These are phyloP conservation scores for Penicillium sp. DNA, from an alignment of 2,329 filamentous ascomycete species.

Conservation along the genomic window DNA sequence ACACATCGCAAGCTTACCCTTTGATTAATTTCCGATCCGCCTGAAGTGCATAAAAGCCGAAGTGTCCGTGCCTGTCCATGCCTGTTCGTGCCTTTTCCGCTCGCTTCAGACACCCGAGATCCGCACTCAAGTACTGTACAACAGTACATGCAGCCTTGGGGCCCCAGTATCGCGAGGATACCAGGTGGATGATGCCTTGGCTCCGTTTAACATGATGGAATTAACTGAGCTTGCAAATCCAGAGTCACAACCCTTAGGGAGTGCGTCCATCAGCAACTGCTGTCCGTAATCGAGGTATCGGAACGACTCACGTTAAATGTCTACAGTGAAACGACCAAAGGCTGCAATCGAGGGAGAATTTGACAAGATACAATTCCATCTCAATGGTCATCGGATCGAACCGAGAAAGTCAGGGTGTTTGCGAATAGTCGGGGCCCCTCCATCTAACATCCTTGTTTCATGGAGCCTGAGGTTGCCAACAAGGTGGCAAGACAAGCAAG, in stretches of 20 bases:
- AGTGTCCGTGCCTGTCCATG: background rate
- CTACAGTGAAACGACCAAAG: background rate
- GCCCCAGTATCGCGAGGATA: background rate
- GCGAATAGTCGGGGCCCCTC: background rate
- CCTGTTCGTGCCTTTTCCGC: background rate
- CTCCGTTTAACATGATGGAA: background rate
- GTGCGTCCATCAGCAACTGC: background rate
- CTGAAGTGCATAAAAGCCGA: background rate
- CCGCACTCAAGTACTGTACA: background rate
- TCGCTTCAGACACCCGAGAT: background rate
- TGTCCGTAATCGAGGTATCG: background rate
- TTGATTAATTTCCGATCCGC: background rate
- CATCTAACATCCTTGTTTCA: background rate
- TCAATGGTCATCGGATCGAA: too few species aligned
- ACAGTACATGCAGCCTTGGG: background rate
- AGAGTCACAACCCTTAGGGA: background rate
- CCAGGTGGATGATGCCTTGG: background rate
- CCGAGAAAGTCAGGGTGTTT: background rate
- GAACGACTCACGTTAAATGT: background rate
- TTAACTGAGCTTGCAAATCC: background rate
- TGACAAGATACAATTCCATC: background rate
- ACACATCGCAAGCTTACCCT: slow-evolving; percentile 1
- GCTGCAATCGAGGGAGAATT: too few species aligned
- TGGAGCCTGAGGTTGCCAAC: background rate
- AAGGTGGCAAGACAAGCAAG: background rate